Base-by-base conservation (phyloP, 2,329 filamentous ascomycete species). In the Ophiocordyceps camponoti-floridani region DNA sequence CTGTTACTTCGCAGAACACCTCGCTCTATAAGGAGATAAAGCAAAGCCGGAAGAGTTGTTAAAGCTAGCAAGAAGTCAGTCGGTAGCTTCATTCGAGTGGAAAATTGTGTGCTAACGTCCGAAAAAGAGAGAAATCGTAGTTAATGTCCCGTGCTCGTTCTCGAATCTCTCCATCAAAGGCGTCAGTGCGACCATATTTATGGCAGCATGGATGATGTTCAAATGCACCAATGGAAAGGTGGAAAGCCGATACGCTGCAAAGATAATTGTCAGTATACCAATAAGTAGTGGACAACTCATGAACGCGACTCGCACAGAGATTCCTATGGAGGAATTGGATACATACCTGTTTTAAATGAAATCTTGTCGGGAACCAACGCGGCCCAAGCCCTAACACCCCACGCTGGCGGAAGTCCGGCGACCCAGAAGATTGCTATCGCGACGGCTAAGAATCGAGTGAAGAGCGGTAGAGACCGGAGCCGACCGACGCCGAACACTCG, bases 131-230 rank as follows among this genome's bases (percentile, higher is more conserved):
- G 84, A 77, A 50, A 94, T 60, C n/a, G 86, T 82, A 26, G 85
- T 85, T 56, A 96, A 68, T 8, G 89, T 96, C 44, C 91, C 91
- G 61, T 93, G 79, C 60, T 95, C 89, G 49, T 77, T 75, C 66
- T 98, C 91, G 62, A 96, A 98, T 48, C 88, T 77, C 63, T 95
- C 89, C 60, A 98, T 66, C 44, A 98, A 68, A n/a, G 91, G 91
- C 37, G 81, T 79, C 49, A 96, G 61, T 19, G 86, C 84, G 50
- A 93, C 44, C 23, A 86, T 60, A 62, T 96, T 94, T 57, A 93
- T 66, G 44, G 88, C 56, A 48, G 81, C 72, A 62, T 96, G 91
- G 53, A 94, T 68, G 58, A 93, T 72, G 54, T 82, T 82, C 41
- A 77, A 62, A 59, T 98, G 91, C 48, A 95, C 78, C 46, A 98